Conservation (phyloP, 169 alveolate species). For the Cryptosporidium tyzzeri region DNA sequence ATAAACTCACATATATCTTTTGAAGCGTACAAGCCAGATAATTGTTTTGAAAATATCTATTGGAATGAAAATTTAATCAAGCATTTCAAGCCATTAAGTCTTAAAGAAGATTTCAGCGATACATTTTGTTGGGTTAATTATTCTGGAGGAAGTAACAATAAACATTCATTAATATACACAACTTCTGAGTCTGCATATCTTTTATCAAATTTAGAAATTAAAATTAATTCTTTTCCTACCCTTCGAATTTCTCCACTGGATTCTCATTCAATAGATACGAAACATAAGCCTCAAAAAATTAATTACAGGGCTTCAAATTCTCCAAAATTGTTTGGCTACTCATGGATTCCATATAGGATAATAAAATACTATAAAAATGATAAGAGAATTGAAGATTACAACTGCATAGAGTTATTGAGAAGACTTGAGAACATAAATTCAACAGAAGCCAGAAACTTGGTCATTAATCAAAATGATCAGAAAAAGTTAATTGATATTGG, state of each 20-base stretch:
- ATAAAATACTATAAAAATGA: slow-evolving; percentile 6
- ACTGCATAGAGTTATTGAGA: not conserved
- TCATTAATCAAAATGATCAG: slow-evolving; percentile 25
- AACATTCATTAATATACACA: slow-evolving; percentile 16
- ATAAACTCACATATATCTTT: not conserved
- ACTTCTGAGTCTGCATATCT: slow-evolving; percentile 13
- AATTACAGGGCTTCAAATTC: too few species aligned
- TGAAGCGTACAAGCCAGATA: not conserved
- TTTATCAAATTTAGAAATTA: slow-evolving; percentile 12
- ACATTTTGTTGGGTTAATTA: slow-evolving; percentile 47
- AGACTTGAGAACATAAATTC: slow-evolving; percentile 15
- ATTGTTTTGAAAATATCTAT: not conserved
- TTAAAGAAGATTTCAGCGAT: slow-evolving; percentile 14
- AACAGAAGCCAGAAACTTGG: slow-evolving; percentile 30
- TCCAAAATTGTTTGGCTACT: slow-evolving; percentile 25
- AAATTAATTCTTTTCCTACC: slow-evolving; percentile 14
- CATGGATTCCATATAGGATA: slow-evolving; percentile 63
- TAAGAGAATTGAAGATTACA: not conserved
- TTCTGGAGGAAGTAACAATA: not conserved
- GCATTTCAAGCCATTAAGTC: slow-evolving; percentile 13
- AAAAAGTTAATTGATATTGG: not conserved
- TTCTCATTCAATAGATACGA: not conserved
- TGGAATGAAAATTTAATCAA: slow-evolving; percentile 18
- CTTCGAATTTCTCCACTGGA: not conserved
- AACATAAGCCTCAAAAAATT: not conserved